phyloP scores from a whole-genome alignment of 371 early-diverging fungal species.

The Mucor saturninus region DNA sequence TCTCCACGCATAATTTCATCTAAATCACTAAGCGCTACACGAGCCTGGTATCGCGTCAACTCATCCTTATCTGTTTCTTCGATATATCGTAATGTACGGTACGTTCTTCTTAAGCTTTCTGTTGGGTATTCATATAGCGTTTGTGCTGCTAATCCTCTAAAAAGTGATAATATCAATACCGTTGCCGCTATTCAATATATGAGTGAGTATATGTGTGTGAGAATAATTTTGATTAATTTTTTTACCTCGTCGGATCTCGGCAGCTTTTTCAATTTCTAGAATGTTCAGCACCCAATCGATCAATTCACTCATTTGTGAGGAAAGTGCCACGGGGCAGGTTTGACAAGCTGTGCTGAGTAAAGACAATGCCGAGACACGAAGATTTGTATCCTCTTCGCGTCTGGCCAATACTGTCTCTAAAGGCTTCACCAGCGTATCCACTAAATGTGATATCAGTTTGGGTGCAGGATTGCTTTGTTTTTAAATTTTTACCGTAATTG shows the following conservation, averaged over 20 bases:
- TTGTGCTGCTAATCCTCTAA: conserved; percentile 68
- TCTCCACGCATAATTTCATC: conserved; percentile 62
- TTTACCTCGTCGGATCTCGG: conserved; percentile 69
- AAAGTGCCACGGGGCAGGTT: conserved; percentile 72
- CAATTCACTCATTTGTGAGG: conserved; percentile 66
- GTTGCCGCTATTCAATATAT: conserved; percentile 56
- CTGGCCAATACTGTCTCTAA: conserved; percentile 67
- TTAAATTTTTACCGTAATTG: conserved; percentile 61
- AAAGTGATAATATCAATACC: conserved; percentile 67
- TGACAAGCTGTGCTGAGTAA: conserved; percentile 78
- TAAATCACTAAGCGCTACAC: conserved; percentile 67
- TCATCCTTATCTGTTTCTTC: conserved; percentile 73
- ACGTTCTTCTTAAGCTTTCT: conserved; percentile 60
- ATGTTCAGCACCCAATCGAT: conserved; percentile 68
- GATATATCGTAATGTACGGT: conserved; percentile 63
- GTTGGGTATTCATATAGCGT: conserved; percentile 62
- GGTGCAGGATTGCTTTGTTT: too few species aligned
- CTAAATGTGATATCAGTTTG: conserved; percentile 26
- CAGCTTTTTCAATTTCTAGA: conserved; percentile 64
- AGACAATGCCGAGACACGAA: conserved; percentile 70
- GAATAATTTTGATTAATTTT: not conserved
- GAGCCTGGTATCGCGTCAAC: conserved; percentile 67
- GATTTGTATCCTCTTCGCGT: conserved; percentile 40
- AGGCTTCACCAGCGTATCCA: conserved; percentile 65
- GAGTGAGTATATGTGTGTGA: not conserved